phyloP scores from a whole-genome alignment of 371 early-diverging fungal species.

The Apophysomyces sp. region DNA sequence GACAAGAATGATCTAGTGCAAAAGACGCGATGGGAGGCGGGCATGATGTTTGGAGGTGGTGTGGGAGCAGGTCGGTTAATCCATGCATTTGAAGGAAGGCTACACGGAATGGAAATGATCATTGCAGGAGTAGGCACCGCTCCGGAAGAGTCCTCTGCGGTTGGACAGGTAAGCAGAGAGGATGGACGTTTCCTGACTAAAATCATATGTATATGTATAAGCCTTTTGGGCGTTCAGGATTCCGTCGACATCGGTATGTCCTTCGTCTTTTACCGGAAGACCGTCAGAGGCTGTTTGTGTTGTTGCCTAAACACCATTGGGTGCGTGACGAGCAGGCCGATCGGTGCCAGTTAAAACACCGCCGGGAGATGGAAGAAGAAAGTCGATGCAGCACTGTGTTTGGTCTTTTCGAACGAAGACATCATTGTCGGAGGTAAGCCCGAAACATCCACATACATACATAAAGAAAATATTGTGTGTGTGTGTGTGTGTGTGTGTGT shows the following conservation, averaged over 20 bases:
- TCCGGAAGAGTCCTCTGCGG: background rate
- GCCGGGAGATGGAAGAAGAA: background rate
- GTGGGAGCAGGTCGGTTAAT: conserved; percentile 17
- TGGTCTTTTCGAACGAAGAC: conserved; percentile 16
- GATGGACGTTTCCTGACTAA: background rate
- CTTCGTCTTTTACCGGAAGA: background rate
- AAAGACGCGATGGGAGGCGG: conserved; percentile 15
- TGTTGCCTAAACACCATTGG: conserved; percentile 19
- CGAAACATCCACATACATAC: too few species aligned
- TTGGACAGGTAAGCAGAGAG: background rate
- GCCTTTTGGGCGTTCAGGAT: too few species aligned
- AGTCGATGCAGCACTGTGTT: conserved; percentile 12
- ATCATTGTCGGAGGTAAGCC: conserved; percentile 28
- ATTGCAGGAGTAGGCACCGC: conserved; percentile 18
- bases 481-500: background rate
- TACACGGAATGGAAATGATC: conserved; percentile 16
- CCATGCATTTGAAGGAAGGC: conserved; percentile 20
- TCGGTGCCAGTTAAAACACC: conserved; percentile 13
- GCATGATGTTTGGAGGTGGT: conserved; percentile 20
- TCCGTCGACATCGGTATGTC: background rate
- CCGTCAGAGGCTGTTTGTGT: conserved; percentile 5
- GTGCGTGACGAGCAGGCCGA: conserved; percentile 7
- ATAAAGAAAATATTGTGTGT: background rate
- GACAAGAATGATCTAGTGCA: background rate
- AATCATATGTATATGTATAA: too few species aligned